Base-by-base conservation (phyloP, 78 protist genomes). In the Monosiga brevicollis region DNA sequence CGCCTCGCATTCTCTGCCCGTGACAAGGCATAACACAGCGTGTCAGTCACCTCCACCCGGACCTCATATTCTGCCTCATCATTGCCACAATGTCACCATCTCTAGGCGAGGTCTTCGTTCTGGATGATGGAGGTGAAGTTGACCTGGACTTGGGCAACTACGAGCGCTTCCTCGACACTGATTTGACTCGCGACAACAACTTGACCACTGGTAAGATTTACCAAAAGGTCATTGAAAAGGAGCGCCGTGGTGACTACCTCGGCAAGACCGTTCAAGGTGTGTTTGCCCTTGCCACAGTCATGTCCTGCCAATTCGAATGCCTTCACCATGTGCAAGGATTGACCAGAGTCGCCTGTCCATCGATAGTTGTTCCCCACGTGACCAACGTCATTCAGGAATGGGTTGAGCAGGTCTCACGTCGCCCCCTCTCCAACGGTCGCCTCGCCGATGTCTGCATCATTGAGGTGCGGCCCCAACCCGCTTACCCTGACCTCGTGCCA, bases 181-280 rank as follows among this genome's bases (percentile, higher is more conserved):
- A 82, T 10, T 88, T 95, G 36, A 75, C 86, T 36, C 76, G 90
- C 71, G 96, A 95, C 91, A 85, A 95, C 91, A 97, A 98, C 93
- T 89, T 98, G 86, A 98, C 99, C 22, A 96, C 99, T 37, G 99
- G 99, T 76, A 97, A 97, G 90, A 86, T 97, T 54, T 96, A 97
- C 88, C 25, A 86, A 41, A 29, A 54, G 0, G 96, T 95, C 23
- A 91, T 97, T 42, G 86, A 86, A 77, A 32, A 39, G 71, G 89
- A 98, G 87, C 86, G 99, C 37, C 54, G 76, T 11, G 99, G 99
- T 71, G 95, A 93, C 62, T 98, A 90, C 90, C 93, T 98, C 32
- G 99, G 99, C 78, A 89, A 91, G 83, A 98, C 99, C 0, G 99
- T 98, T 20, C 99, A 98, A 94, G 96, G 34, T 36, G 78, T 29